Evolutionary conservation across 148 eudicot species (phyloP).

Genomic region (Amaranthus cruentus): DNA sequence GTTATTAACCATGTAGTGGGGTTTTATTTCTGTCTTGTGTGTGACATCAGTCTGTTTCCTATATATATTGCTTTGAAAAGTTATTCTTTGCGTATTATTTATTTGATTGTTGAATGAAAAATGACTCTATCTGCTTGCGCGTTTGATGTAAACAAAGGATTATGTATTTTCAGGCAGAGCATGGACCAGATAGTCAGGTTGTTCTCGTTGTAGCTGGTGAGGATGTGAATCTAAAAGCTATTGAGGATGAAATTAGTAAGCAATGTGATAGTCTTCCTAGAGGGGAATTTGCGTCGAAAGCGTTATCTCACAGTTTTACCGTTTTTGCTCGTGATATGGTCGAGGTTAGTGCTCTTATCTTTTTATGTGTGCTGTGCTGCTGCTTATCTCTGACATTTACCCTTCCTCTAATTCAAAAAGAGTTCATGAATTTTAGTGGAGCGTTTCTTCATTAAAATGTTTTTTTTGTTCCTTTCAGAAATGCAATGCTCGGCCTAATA

Average conservation of each 20-base stretch:
- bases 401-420: background rate
- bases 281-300: slow-evolving; percentile 79
- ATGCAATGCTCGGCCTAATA: background rate
- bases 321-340: slow-evolving; percentile 82
- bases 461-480: background rate
- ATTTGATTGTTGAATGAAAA: background rate
- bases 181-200: slow-evolving; percentile 99
- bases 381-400: background rate
- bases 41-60: background rate
- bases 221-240: slow-evolving; percentile 56
- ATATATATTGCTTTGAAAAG: background rate
- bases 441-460: background rate
- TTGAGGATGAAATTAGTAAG: slow-evolving; percentile 70
- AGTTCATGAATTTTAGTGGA: background rate
- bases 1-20: too few species aligned
- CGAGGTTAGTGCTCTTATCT: slow-evolving; percentile 59
- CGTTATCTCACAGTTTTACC: slow-evolving; percentile 81
- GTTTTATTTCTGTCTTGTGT: too few species aligned
- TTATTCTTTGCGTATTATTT: background rate
- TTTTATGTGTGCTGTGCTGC: background rate
- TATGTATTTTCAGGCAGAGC: slow-evolving; percentile 79
- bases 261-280: slow-evolving; percentile 90
- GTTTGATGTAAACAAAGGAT: slow-evolving; percentile 2
- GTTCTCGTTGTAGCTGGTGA: slow-evolving; percentile 92
- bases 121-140: background rate